A percentile compares a stretch with the other conserved stretches of the same genome.
phyloP scores from a whole-genome alignment of 805 yeast genomes.

The Metschnikowia henanensis region DNA sequence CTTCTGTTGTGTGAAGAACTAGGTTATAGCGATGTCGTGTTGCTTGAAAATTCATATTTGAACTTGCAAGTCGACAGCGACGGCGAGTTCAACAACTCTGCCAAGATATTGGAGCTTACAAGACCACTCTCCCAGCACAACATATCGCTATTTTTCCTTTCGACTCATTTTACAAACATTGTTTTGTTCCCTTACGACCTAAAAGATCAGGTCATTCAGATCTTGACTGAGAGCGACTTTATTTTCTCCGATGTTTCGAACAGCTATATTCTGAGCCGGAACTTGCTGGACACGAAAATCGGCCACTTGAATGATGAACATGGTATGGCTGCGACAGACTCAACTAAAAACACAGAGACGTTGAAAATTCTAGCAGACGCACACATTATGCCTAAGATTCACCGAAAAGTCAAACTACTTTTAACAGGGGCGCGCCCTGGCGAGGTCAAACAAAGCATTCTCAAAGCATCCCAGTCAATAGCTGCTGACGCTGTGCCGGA shows the following conservation, averaged over 20 bases:
- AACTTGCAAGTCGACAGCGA: conserved; percentile 62
- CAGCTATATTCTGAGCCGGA: conserved; percentile 32
- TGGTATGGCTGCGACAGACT: background rate
- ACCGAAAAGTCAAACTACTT: conserved; percentile 40
- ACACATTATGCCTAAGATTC: conserved; percentile 45
- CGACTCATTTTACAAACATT: conserved; percentile 63
- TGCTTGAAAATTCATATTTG: conserved; percentile 46
- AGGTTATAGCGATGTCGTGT: conserved; percentile 35
- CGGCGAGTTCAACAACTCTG: conserved; percentile 51
- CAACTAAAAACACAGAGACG: conserved; percentile 1
- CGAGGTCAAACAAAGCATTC: conserved; percentile 41
- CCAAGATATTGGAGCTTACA: conserved; percentile 55
- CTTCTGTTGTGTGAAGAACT: conserved; percentile 32
- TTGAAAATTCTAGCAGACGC: conserved; percentile 11
- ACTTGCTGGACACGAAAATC: background rate
- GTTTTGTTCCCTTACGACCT: conserved; percentile 54
- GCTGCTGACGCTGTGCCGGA: conserved; percentile 36
- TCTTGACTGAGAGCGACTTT: conserved; percentile 45
- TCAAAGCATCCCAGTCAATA: conserved; percentile 41
- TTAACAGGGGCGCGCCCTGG: conserved; percentile 61
- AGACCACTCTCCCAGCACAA: conserved; percentile 56
- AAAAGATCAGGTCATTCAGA: conserved; percentile 44
- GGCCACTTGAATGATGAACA: background rate
- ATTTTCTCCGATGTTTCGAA: conserved; percentile 45
- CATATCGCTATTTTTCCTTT: conserved; percentile 59